Evolutionary conservation across 2,329 filamentous ascomycete species (phyloP), one percentile per base, ranked within the genome.

Genomic region (Botrytis elliptica): DNA sequence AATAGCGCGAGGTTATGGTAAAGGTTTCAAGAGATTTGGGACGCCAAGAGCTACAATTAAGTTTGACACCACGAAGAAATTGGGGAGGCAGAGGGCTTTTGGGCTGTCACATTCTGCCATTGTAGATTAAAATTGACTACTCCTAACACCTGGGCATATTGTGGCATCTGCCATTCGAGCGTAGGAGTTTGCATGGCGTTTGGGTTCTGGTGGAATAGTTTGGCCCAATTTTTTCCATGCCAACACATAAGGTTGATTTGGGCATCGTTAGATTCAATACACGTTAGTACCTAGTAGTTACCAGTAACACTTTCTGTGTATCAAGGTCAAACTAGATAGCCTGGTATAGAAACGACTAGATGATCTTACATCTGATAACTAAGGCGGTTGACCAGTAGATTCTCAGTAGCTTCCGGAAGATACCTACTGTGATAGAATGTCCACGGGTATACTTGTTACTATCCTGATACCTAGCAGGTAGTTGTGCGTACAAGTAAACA

Each of bases 61-160:
- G 88, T 76, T 84, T 99, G 76, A 93, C 86, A 66, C 95, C 95
- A 71, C 88, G 89, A 78, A 88, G 89, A 63, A 87, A 95, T 80
- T 99, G 96, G 95, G 95, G 95, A 77, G 96, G 96, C 44, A 88
- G 94, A 82, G 96, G 95, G 20, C 85, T 97, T 82, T 84, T 99
- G 79, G 95, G 95, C 72, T 99, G 95, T 82, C 95, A 98, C 84
- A 88, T 98, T 76, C 84, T 97, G 77, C 94, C 93, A 40, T 78
- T 97, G 73, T 97, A 85, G 88, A 57, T 25, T 44, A 42, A 44
- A 57, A 42, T 40, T 33, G 49, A 25, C n/a, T 55, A 25, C 52
- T 66, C 18, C 12, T 25, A 59, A 65, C 25, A 4, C 33, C 33
- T 33, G 33, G 33, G 33, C 33, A 63, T 62, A 14, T 18, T 42